Percentiles rank a stretch among this genome's conserved stretches.
phyloP scores from a whole-genome alignment of 2,329 filamentous ascomycete species.

The Colletotrichum tofieldiae region DNA sequence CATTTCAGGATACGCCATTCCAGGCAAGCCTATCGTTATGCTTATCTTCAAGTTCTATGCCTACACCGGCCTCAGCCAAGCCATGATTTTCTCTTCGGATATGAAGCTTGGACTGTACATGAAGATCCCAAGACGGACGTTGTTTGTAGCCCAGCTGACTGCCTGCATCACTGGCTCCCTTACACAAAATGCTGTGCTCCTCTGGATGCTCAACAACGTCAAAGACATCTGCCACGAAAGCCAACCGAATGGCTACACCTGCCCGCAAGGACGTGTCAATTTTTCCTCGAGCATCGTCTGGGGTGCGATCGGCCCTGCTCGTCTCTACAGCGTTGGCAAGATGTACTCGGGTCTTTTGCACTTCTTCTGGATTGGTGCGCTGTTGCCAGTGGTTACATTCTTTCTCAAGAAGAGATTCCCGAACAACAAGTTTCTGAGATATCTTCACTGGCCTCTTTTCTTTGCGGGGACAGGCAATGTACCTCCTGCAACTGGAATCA shows the following conservation, averaged over 20 bases:
- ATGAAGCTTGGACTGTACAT: slow-evolving; percentile 63
- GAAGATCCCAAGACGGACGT: slow-evolving; percentile 71
- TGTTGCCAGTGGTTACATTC: slow-evolving; percentile 32
- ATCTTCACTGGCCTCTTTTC: slow-evolving; percentile 39
- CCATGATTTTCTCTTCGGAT: slow-evolving; percentile 63
- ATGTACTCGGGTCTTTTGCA: slow-evolving; percentile 64
- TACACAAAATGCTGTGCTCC: slow-evolving; percentile 55
- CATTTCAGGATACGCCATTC: slow-evolving; percentile 66
- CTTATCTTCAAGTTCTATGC: slow-evolving; percentile 53
- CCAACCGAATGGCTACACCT: slow-evolving; percentile 63
- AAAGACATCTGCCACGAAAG: slow-evolving; percentile 57
- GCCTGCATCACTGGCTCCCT: slow-evolving; percentile 66
- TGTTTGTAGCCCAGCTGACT: slow-evolving; percentile 75
- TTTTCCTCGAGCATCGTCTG: slow-evolving; percentile 65
- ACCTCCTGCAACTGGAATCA: slow-evolving; percentile 35
- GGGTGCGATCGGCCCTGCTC: slow-evolving; percentile 66
- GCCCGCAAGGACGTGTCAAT: slow-evolving; percentile 64
- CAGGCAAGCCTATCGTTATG: slow-evolving; percentile 56
- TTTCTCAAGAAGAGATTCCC: slow-evolving; percentile 32
- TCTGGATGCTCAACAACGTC: slow-evolving; percentile 54
- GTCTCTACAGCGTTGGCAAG: slow-evolving; percentile 62
- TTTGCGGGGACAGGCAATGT: slow-evolving; percentile 38
- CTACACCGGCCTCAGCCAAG: slow-evolving; percentile 54
- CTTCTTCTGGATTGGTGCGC: slow-evolving; percentile 64
- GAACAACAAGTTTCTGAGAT: slow-evolving; percentile 11